Evolutionary conservation across 495 filamentous ascomycete genomes (phyloP).

Genomic region (Chaetomium fimeti): DNA sequence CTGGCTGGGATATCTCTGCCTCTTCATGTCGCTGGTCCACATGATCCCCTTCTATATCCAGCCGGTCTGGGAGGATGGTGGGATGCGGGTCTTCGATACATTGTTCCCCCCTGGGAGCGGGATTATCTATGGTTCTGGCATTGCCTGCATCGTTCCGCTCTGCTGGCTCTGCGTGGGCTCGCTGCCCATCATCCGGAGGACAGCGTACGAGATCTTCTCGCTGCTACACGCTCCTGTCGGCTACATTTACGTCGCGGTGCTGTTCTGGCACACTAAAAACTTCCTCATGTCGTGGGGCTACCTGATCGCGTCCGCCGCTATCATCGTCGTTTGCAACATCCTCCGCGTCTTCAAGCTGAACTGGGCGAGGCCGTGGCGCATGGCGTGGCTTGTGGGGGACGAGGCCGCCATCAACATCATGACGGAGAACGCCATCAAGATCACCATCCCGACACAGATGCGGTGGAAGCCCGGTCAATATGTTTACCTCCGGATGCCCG

Average conservation of each 20-base stretch:
- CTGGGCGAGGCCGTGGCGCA: conserved; percentile 77
- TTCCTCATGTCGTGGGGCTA: conserved; percentile 91
- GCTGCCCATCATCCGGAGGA: conserved; percentile 61
- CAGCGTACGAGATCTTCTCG: conserved; percentile 79
- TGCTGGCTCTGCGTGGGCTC: conserved; percentile 80
- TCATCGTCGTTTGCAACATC: conserved; percentile 68
- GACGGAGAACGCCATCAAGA: conserved; percentile 86
- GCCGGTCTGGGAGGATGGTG: conserved; percentile 76
- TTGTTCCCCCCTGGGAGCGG: conserved; percentile 60
- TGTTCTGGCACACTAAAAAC: conserved; percentile 97
- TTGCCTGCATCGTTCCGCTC: conserved; percentile 81
- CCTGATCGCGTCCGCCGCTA: conserved; percentile 74
- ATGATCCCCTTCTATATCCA: conserved; percentile 87
- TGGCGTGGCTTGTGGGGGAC: conserved; percentile 81
- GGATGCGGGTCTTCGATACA: conserved; percentile 60
- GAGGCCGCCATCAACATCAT: conserved; percentile 83
- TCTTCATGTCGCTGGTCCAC: conserved; percentile 80
- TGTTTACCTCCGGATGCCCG: conserved; percentile 90
- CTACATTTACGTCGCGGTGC: conserved; percentile 73
- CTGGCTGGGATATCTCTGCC: conserved; percentile 85
- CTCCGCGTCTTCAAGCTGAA: conserved; percentile 75
- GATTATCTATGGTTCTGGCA: conserved; percentile 82
- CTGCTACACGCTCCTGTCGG: conserved; percentile 77
- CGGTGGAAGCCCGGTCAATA: conserved; percentile 93
- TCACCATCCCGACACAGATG: conserved; percentile 90